Evolutionary conservation across 73 alveolate species (phyloP), one percentile per base, ranked within the genome.

Genomic region (Breviolum minutum): DNA sequence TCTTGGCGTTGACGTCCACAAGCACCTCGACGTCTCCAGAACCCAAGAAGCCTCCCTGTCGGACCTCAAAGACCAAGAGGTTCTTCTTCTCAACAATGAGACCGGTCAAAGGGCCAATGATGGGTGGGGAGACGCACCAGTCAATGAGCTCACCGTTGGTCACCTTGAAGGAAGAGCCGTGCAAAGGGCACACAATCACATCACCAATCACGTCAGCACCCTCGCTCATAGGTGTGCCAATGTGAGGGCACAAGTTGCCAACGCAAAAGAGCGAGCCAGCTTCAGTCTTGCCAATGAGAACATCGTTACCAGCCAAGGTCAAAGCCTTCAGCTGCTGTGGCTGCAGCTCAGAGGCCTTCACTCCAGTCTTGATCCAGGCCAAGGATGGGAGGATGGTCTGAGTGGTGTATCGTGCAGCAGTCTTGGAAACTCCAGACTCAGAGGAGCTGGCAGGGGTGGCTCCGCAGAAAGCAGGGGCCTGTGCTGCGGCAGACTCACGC

Each of bases 1-100:
- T 94, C 99, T 94, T 94, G 99, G 99, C 99, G 63, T 94, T 94
- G 99, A 74, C 30, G 94, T 94, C 99, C 99, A 94, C 99, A 13
- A 80, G 94, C 99, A 94, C 99, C 99, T 94, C 99, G 26, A 94
- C 84, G 29, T 93, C 98, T 20, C 99, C 99, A n/a, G 99, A 63
- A 20, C 95, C 95, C 77, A 92, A 81, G 85, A 94, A 94, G 63
- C 92, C 94, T 48, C 95, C 95, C 83, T 77, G 92, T 62, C 99
- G 99, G 81, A 14, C 69, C 92, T 94, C 99, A 85, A 94, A 94
- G 86, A 94, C 93, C 66, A 61, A 54, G 64, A 93, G 89, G 82
- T 77, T 74, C 98, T 74, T 92, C 98, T 92, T 92, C 91, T 93
- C 97, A 61, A 94, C 94, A 70, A 94, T 77, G 40, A 94, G 73